Percentiles rank a stretch among this genome's conserved stretches.
These are phyloP conservation scores for Trichoderma breve DNA, from an alignment of 2,329 filamentous ascomycete genomes.

Conservation along the genomic window DNA sequence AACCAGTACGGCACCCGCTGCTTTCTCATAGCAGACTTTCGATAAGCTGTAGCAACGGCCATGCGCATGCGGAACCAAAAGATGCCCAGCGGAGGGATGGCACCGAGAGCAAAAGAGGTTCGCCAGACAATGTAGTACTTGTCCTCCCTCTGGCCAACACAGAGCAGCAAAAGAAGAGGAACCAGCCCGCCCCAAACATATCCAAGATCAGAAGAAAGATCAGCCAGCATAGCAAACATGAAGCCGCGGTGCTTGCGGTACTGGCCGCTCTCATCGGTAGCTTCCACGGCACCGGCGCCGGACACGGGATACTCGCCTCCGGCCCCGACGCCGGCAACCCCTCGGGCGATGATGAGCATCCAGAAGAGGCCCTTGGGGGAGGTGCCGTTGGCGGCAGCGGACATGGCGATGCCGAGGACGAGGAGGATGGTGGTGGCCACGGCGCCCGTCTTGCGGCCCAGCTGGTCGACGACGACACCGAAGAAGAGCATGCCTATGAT, in stretches of 20 bases:
- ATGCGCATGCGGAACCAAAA: slow-evolving; percentile 54
- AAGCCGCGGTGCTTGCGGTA: slow-evolving; percentile 50
- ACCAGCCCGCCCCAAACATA: slow-evolving; percentile 51
- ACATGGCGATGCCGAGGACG: slow-evolving; percentile 45
- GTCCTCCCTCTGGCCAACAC: slow-evolving; percentile 43
- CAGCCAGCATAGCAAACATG: slow-evolving; percentile 55
- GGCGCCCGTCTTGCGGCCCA: slow-evolving; percentile 50
- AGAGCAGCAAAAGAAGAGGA: slow-evolving; percentile 50
- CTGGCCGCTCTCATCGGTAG: slow-evolving; percentile 47
- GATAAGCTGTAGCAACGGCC: slow-evolving; percentile 49
- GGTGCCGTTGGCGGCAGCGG: slow-evolving; percentile 44
- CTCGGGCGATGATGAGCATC: slow-evolving; percentile 48
- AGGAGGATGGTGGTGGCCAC: slow-evolving; percentile 47
- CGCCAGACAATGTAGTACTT: slow-evolving; percentile 50
- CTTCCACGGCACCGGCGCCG: slow-evolving; percentile 49
- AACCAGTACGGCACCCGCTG: slow-evolving; percentile 47
- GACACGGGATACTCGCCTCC: slow-evolving; percentile 55
- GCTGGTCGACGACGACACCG: slow-evolving; percentile 47
- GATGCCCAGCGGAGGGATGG: slow-evolving; percentile 48
- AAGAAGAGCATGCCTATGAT: slow-evolving; percentile 57
- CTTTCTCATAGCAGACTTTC: slow-evolving; percentile 45
- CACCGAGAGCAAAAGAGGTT: slow-evolving; percentile 48
- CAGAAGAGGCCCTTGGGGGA: slow-evolving; percentile 43
- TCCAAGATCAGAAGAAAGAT: slow-evolving; percentile 50
- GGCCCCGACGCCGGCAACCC: slow-evolving; percentile 43